Evolutionary conservation across 495 filamentous ascomycete species (phyloP), one percentile per base, ranked within the genome.

Genomic region (Parathielavia appendiculata): DNA sequence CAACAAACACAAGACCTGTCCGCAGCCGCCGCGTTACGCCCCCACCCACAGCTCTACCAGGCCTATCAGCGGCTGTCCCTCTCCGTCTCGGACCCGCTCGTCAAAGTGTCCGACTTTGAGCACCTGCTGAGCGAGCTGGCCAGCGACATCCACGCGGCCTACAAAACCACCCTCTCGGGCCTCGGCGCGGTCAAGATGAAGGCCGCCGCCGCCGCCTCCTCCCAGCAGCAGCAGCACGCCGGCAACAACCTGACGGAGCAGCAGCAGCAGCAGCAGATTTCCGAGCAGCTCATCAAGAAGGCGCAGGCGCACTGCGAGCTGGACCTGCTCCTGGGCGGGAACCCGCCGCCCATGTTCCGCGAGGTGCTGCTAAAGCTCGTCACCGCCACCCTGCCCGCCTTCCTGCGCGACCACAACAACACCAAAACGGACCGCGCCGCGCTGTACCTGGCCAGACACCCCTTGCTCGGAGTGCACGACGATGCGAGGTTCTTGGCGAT

Each of bases 401-500:
- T 81, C 47, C 6, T 30, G 26, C 26, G 26, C 26, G 26, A 30
- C 26, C 26, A 30, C 26, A 2, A 30, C 26, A 66, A 70, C 17
- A 55, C 50, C 12, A 69, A 68, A 34, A 74, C 73, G 40, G 73
- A 80, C 40, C 72, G 75, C 34, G 69, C 74, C 6, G 70, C 69
- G 67, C 63, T 83, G 10, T 81, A 77, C 59, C 82, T 81, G 64
- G 73, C 71, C 7, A 74, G 81, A 54, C 81, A 75, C 51, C 60
- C 63, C 20, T 52, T 81, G 51, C 71, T 83, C 45, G 78, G 81
- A 53, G 67, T 81, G 7, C 68, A 75, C 14, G 76, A 81, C 23
- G 67, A 68, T 40, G 58, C 63, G 13, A 61, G 56, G 23, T 62
- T 59, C 16, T 54, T 79, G 23, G 61, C 57, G 3, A 40, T 32